Conservation (phyloP, 2,329 filamentous ascomycete genomes). For the Aspergillus pseudoglaucus region DNA sequence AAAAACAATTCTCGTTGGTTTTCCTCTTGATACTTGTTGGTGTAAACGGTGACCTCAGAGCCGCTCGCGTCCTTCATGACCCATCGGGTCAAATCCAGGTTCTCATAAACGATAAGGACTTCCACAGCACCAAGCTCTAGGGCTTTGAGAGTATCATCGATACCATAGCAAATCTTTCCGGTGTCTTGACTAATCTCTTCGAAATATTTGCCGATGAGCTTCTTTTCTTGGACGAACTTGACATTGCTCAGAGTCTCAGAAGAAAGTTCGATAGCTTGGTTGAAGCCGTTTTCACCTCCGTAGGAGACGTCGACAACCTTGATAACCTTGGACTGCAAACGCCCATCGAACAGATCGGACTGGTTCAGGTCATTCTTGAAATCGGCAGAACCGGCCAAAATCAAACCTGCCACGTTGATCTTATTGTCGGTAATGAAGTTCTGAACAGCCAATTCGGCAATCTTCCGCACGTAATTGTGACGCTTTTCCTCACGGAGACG, state of each 20-base stretch:
- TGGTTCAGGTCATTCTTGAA: conserved; percentile 99
- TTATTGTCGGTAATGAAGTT: conserved; percentile 99
- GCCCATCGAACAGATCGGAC: conserved; percentile 93
- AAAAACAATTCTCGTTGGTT: conserved; percentile 80
- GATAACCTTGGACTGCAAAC: conserved; percentile 90
- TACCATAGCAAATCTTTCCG: conserved; percentile 93
- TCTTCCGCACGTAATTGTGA: conserved; percentile 99
- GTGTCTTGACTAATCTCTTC: conserved; percentile 98
- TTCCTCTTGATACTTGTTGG: conserved; percentile 76
- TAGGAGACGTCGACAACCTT: conserved; percentile 99
- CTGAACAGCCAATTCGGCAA: conserved; percentile 93
- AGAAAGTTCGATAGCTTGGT: conserved; percentile 95
- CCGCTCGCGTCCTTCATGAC: conserved; percentile 73
- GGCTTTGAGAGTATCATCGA: conserved; percentile 95
- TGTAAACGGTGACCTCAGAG: conserved; percentile 70
- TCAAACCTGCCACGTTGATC: conserved; percentile 92
- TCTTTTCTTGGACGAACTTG: conserved; percentile 99
- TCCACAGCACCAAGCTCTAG: conserved; percentile 93
- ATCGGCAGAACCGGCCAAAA: conserved; percentile 93
- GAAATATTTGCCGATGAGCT: conserved; percentile 97
- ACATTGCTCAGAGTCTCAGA: conserved; percentile 96
- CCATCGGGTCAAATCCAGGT: conserved; percentile 91
- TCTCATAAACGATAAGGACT: conserved; percentile 93
- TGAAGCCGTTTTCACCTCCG: conserved; percentile 98
- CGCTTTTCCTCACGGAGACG: conserved; percentile 99